Evolutionary conservation across 2,329 filamentous ascomycete species (phyloP).

Genomic region (Hypocreales sp.): DNA sequence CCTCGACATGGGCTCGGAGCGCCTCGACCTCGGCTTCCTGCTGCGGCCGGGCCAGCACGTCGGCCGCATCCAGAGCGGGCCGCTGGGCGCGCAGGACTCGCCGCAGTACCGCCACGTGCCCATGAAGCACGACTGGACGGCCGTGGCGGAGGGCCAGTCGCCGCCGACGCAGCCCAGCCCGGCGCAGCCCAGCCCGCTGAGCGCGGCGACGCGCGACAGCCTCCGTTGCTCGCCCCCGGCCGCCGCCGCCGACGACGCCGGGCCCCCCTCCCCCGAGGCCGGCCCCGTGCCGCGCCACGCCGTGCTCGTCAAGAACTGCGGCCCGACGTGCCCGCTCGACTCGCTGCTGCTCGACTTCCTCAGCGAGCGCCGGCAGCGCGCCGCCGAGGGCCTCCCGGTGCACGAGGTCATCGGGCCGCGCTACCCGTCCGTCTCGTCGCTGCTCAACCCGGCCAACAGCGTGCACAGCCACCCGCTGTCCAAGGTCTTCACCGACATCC

Average conservation of each 20-base stretch:
- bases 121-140: slow-evolving; percentile 35
- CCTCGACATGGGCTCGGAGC: slow-evolving; percentile 47
- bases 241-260: slow-evolving; percentile 3
- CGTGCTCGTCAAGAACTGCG: slow-evolving; percentile 38
- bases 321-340: slow-evolving; percentile 64
- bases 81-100: slow-evolving; percentile 31
- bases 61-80: slow-evolving; percentile 32
- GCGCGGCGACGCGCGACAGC: too few relatives aligned
- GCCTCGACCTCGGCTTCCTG: slow-evolving; percentile 59
- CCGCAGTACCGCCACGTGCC: slow-evolving; percentile 27
- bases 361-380: slow-evolving; percentile 48
- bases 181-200: too few relatives aligned
- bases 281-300: slow-evolving; percentile 9
- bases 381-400: slow-evolving; percentile 46
- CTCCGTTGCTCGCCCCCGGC: too few relatives aligned
- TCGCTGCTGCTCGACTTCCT: slow-evolving; percentile 69
- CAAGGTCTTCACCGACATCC: slow-evolving; percentile 72
- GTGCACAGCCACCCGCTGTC: slow-evolving; percentile 60
- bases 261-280: too few relatives aligned
- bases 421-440: slow-evolving; percentile 65
- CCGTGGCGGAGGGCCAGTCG: slow-evolving; percentile 1
- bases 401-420: slow-evolving; percentile 57
- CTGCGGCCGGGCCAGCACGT: slow-evolving; percentile 30
- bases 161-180: background rate
- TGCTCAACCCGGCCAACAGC: slow-evolving; percentile 54